Base-by-base conservation (phyloP, 306 rosid genomes). In the Medicago ruthenica region DNA sequence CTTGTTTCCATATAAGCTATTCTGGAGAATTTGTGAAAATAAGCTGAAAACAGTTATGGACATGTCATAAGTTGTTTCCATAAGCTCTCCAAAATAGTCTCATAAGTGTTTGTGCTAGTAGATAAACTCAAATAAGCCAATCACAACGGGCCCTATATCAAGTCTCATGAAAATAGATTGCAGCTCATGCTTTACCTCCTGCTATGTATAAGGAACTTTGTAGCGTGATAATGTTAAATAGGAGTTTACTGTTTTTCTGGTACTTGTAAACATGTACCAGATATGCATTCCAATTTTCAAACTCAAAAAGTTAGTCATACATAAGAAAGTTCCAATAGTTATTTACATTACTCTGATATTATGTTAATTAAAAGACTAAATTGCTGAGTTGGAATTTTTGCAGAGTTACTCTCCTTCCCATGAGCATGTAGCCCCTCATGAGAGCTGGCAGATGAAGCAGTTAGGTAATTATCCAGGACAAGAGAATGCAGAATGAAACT, bases 381-480 rank as follows among this genome's bases (percentile, higher is more conserved):
- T 70, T 67, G 8, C 63, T 78, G 48, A 44, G 42, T 55, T 22
- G 73, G 9, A 60, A 17, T 76, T 83, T 83, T 75, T 82, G 81
- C 93, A 93, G 98, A 78, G 86, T 55, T 90, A 91, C 73, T 79
- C 81, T 81, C 93, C 98, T 75, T 86, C 84, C 70, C 79, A 87
- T 74, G 83, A 86, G 51, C 86, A 86, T 50, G 87, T 89, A 17
- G 93, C 98, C 54, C 78, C 97, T 63, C 91, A 74, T 74, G 97
- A 89, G 74, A 89, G 96, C 93, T 93, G 98, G 98, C 68, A 88
- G 86, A 82, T 61, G 86, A 89, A 86, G 74, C 86, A 82, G 67
- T 86, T 86, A 24, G 89, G 87, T 27, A 80, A 85, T 64, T 82
- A 83, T 79, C 82, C 87, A 54, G 83, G 83, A 72, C 85, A 86